Base-by-base conservation (phyloP, 1,284 basidiomycete genomes). In the Irpex lacteus region DNA sequence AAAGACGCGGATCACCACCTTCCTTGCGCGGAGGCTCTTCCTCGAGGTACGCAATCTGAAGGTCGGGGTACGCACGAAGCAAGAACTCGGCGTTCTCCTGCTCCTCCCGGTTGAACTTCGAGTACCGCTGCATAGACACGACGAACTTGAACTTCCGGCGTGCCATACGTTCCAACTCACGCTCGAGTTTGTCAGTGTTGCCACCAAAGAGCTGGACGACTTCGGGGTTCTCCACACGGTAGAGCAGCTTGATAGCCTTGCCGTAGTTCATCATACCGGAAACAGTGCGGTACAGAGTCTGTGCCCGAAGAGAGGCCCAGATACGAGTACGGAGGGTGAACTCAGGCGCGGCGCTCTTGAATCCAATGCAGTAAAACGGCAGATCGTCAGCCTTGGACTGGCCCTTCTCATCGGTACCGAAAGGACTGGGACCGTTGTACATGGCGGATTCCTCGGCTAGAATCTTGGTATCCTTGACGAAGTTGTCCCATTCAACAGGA, bases 261-360 rank as follows among this genome's bases (percentile, higher is more conserved):
- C 94, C 90, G 78, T 99, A 99, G 83, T 99, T 99, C 98, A 99
- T 99, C 91, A 99, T 98, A 60, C 97, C 98, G 56, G 98, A 98
- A 15, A 99, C 96, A 19, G 97, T 99, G 70, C 98, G 91, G 79
- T 99, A 99, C 38, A 99, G 88, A 2, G 98, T 99, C 82, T 99
- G 98, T 19, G 97, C 97, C 66, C 97, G 94, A 13, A 99, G 85
- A 34, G 96, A 98, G 8, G 97, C 96, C 97, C 97, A 99, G 73
- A 99, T 99, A 78, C 97, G 92, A 13, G 98, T 99, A 69, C 97
- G 95, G 36, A 99, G 86, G 0, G 97, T 99, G 79, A 98, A 99
- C 78, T 99, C 97, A 21, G 97, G 97, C 4, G 96, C 95, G 19
- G 96, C 95, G 63, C 93, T 97, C 85, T 98, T 98, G 91, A 99